These are phyloP conservation scores for Pterocarpus macrocarpus DNA, from an alignment of 306 rosid species.

Conservation along the genomic window DNA sequence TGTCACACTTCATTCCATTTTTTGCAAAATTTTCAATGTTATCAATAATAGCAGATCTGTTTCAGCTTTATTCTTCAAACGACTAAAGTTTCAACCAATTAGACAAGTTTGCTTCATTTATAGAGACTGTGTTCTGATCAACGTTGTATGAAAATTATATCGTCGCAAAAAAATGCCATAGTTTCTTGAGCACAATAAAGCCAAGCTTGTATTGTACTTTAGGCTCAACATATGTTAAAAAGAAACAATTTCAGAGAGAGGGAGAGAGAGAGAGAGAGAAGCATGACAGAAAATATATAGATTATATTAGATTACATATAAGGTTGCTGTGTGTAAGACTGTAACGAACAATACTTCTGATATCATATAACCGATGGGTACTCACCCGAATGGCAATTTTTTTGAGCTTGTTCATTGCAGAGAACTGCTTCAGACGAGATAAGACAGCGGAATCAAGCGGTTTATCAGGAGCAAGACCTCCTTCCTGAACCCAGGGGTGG, in stretches of 20 bases:
- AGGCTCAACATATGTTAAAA: not conserved
- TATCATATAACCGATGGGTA: conserved; percentile 45
- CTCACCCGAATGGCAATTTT: conserved; percentile 94
- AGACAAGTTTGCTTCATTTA: conserved; percentile 8
- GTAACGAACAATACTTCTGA: conserved; percentile 3
- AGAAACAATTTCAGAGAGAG: not conserved
- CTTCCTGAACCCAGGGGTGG: conserved; percentile 92
- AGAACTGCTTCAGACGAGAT: conserved; percentile 92
- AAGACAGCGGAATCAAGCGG: conserved; percentile 95
- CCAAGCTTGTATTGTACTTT: conserved; percentile 3
- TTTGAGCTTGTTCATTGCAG: conserved; percentile 90
- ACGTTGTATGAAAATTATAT: conserved; percentile 9
- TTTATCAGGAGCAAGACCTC: conserved; percentile 86
- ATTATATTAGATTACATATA: not conserved
- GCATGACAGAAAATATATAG: not conserved
- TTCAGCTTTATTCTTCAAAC: not conserved
- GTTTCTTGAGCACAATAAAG: conserved; percentile 12
- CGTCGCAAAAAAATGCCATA: conserved; percentile 17
- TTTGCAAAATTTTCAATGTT: not conserved
- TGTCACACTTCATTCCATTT: not conserved
- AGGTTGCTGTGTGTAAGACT: conserved; percentile 4
- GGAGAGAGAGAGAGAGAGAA: not conserved
- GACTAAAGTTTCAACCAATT: conserved; percentile 12
- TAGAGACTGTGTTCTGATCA: too few relatives aligned
- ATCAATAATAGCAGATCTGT: not conserved